These are phyloP conservation scores for Cardamine resedifolia DNA, from an alignment of 345 rosid genomes.

Conservation along the genomic window DNA sequence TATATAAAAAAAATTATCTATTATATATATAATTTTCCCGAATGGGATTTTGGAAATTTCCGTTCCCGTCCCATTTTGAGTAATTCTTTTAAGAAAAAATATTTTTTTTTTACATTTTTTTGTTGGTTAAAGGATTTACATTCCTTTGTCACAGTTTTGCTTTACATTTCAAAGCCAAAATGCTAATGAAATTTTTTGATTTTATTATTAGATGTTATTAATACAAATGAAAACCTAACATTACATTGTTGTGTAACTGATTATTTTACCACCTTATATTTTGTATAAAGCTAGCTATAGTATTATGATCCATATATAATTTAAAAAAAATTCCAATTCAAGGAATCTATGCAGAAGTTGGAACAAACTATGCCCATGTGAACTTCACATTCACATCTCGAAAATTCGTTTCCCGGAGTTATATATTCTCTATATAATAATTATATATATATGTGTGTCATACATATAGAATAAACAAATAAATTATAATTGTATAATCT, in stretches of 20 bases:
- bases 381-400: conserved; percentile 34
- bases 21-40: no score
- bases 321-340: background rate
- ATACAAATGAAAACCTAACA: background rate
- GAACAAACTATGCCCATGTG: conserved; percentile 29
- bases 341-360: conserved; percentile 10
- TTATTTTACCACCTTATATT: background rate
- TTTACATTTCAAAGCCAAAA: background rate
- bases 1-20: no score
- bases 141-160: background rate
- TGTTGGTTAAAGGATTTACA: no score
- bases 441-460: background rate
- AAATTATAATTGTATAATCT: background rate
- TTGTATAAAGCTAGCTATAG: background rate
- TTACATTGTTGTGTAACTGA: background rate
- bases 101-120: background rate
- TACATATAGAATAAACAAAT: background rate
- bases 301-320: background rate
- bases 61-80: no score
- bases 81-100: no score
- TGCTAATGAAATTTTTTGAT: background rate
- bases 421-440: background rate
- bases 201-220: background rate
- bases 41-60: no score
- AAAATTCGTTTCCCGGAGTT: conserved; percentile 17